These are phyloP conservation scores for Trametes maxima DNA, from an alignment of 768 basidiomycete genomes.

Conservation along the genomic window DNA sequence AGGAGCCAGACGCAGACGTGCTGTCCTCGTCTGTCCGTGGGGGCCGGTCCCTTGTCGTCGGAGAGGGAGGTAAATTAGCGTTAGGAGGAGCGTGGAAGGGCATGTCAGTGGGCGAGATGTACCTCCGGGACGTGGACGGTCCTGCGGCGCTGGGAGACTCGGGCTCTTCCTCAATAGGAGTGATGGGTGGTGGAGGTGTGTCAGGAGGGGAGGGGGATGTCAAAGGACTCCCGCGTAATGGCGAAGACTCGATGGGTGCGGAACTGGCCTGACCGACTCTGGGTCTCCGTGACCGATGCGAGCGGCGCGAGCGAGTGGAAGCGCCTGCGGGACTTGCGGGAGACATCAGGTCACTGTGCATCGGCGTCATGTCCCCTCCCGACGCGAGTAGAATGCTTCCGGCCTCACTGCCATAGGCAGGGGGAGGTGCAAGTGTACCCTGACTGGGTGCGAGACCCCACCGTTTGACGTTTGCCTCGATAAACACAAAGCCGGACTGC, in stretches of 20 bases:
- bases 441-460: constrained; percentile 98
- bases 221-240: constrained; percentile 57
- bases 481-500: constrained; percentile 97
- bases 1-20: constrained; percentile 34
- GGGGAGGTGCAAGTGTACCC: constrained; percentile 95
- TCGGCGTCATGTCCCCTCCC: constrained; percentile 50
- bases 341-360: constrained; percentile 40
- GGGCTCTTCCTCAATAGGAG: constrained; percentile 71
- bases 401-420: constrained; percentile 95
- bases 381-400: constrained; percentile 95
- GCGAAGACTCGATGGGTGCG: constrained; percentile 60
- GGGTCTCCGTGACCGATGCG: constrained; percentile 62
- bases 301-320: constrained; percentile 53
- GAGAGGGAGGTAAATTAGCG: constrained; percentile 50
- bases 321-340: constrained; percentile 49
- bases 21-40: constrained; percentile 34
- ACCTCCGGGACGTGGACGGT: constrained; percentile 52
- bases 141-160: constrained; percentile 46
- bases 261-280: constrained; percentile 45
- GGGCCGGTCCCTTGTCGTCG: constrained; percentile 29
- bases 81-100: constrained; percentile 60
- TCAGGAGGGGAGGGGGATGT: constrained; percentile 47
- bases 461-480: constrained; percentile 99
- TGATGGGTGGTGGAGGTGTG: constrained; percentile 65
- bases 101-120: constrained; percentile 64